phyloP scores from a whole-genome alignment of 2,329 filamentous ascomycete genomes.

The Lasiodiplodia gonubiensis region DNA sequence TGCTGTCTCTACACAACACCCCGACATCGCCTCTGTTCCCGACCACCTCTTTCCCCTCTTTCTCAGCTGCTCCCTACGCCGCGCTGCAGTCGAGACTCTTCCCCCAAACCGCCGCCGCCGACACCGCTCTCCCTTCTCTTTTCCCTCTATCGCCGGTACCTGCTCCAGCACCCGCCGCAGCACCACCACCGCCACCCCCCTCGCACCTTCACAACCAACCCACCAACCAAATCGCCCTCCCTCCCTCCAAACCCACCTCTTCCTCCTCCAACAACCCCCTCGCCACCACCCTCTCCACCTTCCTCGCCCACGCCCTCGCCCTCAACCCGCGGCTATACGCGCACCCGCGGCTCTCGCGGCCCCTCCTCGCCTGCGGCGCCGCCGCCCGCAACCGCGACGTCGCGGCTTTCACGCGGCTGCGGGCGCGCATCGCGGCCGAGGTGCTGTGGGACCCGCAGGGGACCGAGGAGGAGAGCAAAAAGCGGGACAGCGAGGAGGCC shows the following conservation, averaged over 20 bases:
- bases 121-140: neutral
- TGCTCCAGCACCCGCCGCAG: neutral
- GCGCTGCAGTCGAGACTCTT: neutral
- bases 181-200: neutral
- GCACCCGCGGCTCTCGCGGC: neutral
- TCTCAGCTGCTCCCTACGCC: neutral
- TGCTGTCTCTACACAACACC: neutral
- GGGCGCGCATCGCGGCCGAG: neutral
- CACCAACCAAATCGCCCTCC: neutral
- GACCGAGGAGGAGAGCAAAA: neutral
- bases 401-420: neutral
- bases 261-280: neutral
- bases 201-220: neutral
- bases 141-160: neutral
- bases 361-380: neutral
- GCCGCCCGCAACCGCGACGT: neutral
- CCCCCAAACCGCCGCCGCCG: neutral
- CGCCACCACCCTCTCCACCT: neutral
- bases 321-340: slow-evolving; percentile 4
- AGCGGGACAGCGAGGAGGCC: neutral
- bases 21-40: neutral
- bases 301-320: slow-evolving; percentile 5
- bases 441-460: neutral
- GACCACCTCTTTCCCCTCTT: neutral
- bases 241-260: neutral